Evolutionary conservation across 2,329 filamentous ascomycete genomes (phyloP), one percentile per base, ranked within the genome.

Genomic region (Macrophomina pseudophaseolina): DNA sequence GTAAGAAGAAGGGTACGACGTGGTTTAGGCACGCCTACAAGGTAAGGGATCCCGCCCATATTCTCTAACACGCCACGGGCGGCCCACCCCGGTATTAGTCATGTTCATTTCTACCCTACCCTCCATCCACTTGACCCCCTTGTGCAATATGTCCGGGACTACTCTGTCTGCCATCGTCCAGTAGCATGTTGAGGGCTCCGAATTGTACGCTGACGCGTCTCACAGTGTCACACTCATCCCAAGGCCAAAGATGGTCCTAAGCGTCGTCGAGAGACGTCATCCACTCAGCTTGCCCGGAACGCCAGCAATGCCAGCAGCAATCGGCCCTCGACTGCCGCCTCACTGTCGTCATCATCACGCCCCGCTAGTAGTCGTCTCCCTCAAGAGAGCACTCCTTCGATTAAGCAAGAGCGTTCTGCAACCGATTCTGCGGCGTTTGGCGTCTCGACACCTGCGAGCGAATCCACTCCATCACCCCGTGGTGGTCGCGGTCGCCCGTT

Each of bases 1-100:
- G 89, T 76, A 94, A 94, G 81, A 94, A 94, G 83, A 94, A 94
- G 81, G 91, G 91, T n/a, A 96, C 92, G 0, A 94, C 92, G 3
- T 96, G 92, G 91, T 96, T 94, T 78, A 85, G 92, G 70, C 92
- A 96, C 78, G 91, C 92, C 54, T 95, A 95, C 82, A 95, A 94
- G 86, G 90, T 91, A 65, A 48, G 53, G 46, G 40, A 60, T 42
- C 44, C 53, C 54, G 53, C 40, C 53, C 44, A 59, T 52, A 32
- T 59, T 51, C 46, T 59, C 64, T 49, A 30, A 49, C 63, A 56
- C 52, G 52, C 52, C 16, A 38, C 32, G 16, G 51, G 35, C 51
- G 30, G 51, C 28, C 40, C 28, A 46, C 56, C 56, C 40, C 18
- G 40, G 54, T 59, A 59, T 59, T 53, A 53, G 32, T 53, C 51